phyloP scores from a whole-genome alignment of 495 filamentous ascomycete genomes.

The Parmelia sp. region DNA sequence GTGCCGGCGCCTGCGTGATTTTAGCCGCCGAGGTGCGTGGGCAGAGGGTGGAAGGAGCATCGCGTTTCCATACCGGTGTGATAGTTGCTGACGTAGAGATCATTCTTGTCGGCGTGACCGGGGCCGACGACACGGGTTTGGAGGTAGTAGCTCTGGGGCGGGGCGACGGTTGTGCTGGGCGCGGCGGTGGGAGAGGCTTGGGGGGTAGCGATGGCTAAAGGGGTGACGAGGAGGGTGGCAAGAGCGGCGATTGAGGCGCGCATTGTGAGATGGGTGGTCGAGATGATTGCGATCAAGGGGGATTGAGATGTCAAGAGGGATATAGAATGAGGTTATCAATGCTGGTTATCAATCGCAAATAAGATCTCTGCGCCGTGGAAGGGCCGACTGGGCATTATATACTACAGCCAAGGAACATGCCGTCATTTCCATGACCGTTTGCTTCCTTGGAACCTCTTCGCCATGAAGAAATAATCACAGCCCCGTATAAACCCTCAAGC shows the following conservation, averaged over 20 bases:
- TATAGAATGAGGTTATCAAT: background rate
- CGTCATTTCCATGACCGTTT: background rate
- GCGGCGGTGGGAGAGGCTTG: background rate
- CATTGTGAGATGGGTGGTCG: background rate
- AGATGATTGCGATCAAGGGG: background rate
- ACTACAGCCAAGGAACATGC: background rate
- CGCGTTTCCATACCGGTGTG: conserved; percentile 35
- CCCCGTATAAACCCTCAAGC: background rate
- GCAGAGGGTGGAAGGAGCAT: background rate
- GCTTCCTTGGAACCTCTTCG: too few species aligned
- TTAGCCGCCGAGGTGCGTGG: background rate
- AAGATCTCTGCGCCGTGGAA: background rate
- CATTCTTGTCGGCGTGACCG: conserved; percentile 28
- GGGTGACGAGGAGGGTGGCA: background rate
- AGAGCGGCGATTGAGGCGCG: background rate
- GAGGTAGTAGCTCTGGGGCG: conserved; percentile 36
- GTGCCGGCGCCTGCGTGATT: conserved; percentile 32
- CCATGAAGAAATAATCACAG: background rate
- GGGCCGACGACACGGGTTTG: conserved; percentile 33
- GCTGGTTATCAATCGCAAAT: background rate
- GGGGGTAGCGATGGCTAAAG: background rate
- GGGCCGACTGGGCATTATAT: background rate
- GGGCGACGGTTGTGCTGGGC: conserved; percentile 22
- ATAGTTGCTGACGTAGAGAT: conserved; percentile 44
- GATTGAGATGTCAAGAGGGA: background rate